A percentile compares a stretch with the other conserved stretches of the same genome.
These are phyloP conservation scores for Trichosporon coremiiforme DNA, from an alignment of 1,284 basidiomycete species.

Conservation along the genomic window DNA sequence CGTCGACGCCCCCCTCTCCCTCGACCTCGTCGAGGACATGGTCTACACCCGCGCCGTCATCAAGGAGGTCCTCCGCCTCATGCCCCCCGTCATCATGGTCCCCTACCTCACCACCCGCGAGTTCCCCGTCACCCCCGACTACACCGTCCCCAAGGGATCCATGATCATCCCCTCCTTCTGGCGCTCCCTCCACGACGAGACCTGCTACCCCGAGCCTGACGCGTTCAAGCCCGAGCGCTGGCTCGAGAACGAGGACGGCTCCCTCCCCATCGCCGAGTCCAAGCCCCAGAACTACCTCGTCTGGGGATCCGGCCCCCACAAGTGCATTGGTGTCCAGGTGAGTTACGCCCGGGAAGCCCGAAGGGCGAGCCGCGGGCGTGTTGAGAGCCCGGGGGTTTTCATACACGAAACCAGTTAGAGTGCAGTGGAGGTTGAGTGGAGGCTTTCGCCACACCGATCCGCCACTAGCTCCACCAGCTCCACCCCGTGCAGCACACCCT, in stretches of 20 bases:
- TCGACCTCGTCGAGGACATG: slow-evolving; percentile 92
- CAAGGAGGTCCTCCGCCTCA: slow-evolving; percentile 86
- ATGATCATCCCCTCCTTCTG: slow-evolving; percentile 99
- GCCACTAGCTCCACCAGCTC: not conserved
- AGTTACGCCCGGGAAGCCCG: not conserved
- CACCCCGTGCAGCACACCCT: not conserved
- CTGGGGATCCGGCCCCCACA: slow-evolving; percentile 90
- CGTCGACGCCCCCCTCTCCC: slow-evolving; percentile 74
- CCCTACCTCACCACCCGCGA: slow-evolving; percentile 88
- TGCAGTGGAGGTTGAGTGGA: not conserved
- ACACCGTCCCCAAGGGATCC: slow-evolving; percentile 85
- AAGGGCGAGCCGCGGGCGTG: too few relatives aligned
- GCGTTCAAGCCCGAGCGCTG: slow-evolving; percentile 86
- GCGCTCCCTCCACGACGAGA: slow-evolving; percentile 86
- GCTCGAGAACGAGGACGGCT: slow-evolving; percentile 74
- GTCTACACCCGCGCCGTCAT: slow-evolving; percentile 87
- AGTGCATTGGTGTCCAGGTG: slow-evolving; percentile 40
- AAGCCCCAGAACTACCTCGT: slow-evolving; percentile 96
- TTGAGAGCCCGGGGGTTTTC: not conserved
- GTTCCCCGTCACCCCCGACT: slow-evolving; percentile 87
- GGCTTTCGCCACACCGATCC: not conserved
- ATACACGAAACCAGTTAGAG: too few relatives aligned
- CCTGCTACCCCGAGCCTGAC: slow-evolving; percentile 85
- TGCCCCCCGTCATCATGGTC: slow-evolving; percentile 92
- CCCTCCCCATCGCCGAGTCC: slow-evolving; percentile 65